Conservation (phyloP, 1,284 basidiomycete species). For the Xerocomus nothofagi region DNA sequence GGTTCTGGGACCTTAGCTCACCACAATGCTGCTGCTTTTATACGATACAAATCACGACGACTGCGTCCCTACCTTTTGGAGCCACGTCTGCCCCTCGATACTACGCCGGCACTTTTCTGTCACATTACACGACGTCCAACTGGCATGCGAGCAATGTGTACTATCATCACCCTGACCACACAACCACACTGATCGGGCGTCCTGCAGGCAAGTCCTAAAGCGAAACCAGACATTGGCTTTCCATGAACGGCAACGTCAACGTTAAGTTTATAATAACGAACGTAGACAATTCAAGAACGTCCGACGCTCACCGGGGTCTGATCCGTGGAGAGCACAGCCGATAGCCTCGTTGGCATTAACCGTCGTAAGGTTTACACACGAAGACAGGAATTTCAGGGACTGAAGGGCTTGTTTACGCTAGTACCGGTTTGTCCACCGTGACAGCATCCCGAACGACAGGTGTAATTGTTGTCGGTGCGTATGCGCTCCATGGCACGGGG, state of each 20-base stretch:
- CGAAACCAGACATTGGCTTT: constrained; percentile 14
- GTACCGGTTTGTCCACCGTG: constrained; percentile 22
- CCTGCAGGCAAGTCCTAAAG: constrained; percentile 23
- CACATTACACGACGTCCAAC: constrained; percentile 22
- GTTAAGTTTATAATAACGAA: constrained; percentile 22
- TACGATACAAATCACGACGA: constrained; percentile 11
- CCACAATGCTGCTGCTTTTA: constrained; percentile 21
- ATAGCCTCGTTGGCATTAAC: constrained; percentile 18
- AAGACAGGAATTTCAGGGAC: constrained; percentile 27
- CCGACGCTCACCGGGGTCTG: constrained; percentile 19
- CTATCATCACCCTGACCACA: constrained; percentile 28
- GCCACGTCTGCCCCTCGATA: constrained; percentile 11
- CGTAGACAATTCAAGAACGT: constrained; percentile 11
- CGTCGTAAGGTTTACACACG: constrained; percentile 15
- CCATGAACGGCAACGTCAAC: constrained; percentile 21
- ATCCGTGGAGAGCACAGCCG: constrained; percentile 26
- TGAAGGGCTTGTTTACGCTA: constrained; percentile 14
- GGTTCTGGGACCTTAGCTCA: neutral
- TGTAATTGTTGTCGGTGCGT: constrained; percentile 10
- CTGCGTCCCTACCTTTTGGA: constrained; percentile 10
- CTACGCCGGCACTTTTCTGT: constrained; percentile 15
- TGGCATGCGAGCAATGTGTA: constrained; percentile 7
- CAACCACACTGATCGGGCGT: constrained; percentile 25
- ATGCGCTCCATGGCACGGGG: constrained; percentile 26
- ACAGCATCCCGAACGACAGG: constrained; percentile 32